A percentile compares a stretch with the other conserved stretches of the same genome.
Evolutionary conservation across 352 stramenopile species (phyloP).

Genomic region (Phytophthora multivora): DNA sequence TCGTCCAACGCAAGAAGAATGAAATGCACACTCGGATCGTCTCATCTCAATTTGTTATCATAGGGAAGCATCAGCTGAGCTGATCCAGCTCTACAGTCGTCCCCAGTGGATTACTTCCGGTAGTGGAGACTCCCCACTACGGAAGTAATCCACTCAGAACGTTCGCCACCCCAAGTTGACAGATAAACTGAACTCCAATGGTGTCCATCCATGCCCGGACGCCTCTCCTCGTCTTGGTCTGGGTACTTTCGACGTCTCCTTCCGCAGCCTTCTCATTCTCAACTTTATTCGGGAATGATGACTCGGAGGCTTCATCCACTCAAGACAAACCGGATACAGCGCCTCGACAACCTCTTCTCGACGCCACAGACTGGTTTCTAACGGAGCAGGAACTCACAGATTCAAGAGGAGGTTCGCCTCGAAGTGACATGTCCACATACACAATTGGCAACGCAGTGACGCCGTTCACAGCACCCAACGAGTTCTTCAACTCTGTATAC

Average conservation of each 20-base stretch:
- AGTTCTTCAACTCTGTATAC: conserved; percentile 48
- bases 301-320: neutral
- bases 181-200: neutral
- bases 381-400: conserved; percentile 48
- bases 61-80: neutral
- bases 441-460: conserved; percentile 47
- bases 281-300: conserved; percentile 3
- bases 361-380: conserved; percentile 57
- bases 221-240: neutral
- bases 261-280: conserved; percentile 17
- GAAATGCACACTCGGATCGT: no score
- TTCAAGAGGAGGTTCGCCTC: conserved; percentile 42
- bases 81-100: no score
- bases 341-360: conserved; percentile 44
- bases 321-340: conserved; percentile 33
- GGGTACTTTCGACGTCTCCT: neutral
- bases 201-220: neutral
- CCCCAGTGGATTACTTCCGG: no score
- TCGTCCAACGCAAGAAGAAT: no score
- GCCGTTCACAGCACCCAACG: conserved; percentile 33
- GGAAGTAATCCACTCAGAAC: neutral
- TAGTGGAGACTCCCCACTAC: no score
- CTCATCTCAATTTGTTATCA: neutral
- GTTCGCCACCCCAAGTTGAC: neutral
- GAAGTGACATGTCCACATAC: conserved; percentile 37